Conservation (phyloP, 306 rosid genomes). For the Prunus salicina region DNA sequence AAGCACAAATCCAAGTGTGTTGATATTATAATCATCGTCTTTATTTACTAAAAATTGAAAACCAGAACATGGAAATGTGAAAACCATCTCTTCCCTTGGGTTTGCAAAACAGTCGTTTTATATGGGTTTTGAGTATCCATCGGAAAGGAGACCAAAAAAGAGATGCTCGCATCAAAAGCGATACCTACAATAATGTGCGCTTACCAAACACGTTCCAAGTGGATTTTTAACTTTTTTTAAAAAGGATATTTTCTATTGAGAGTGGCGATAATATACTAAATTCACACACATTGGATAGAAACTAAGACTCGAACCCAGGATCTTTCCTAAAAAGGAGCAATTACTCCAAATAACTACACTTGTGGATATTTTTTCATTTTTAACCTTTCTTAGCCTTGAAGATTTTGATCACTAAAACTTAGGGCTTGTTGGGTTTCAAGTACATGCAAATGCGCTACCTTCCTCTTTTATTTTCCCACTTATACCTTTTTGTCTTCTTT, state of each 20-base stretch:
- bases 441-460: too few relatives aligned
- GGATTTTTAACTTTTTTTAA: neutral
- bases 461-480: too few relatives aligned
- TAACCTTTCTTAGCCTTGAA: neutral
- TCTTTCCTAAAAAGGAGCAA: fast-evolving
- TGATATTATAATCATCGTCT: neutral
- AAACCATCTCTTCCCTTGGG: neutral
- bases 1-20: neutral
- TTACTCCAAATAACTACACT: too few relatives aligned
- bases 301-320: fast-evolving
- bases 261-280: too few relatives aligned
- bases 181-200: neutral
- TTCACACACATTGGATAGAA: fast-evolving
- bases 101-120: neutral
- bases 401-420: neutral
- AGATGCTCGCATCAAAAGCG: neutral
- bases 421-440: neutral
- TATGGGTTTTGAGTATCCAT: neutral
- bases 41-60: neutral
- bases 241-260: too few relatives aligned
- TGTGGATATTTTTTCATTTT: too few relatives aligned
- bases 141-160: neutral
- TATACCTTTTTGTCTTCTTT: too few relatives aligned
- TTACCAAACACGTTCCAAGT: neutral
- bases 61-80: neutral